Base-by-base conservation (phyloP, 805 yeast genomes). In the Metschnikowia drakensbergensis region DNA sequence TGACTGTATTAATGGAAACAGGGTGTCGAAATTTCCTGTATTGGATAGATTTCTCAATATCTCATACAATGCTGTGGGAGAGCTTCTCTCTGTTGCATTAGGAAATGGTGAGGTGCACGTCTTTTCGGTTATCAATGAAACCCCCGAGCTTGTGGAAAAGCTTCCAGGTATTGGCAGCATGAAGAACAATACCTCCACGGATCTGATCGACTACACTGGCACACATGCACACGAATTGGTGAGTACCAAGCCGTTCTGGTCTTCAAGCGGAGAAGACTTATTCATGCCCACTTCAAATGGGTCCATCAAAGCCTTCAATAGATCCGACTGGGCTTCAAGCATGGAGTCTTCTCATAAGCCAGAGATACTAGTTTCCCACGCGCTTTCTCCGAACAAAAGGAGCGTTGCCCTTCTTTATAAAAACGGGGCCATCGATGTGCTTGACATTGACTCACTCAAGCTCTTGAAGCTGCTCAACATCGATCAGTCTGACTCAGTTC, bases 241-340 rank as follows among this genome's bases (percentile, higher is more conserved):
- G 1, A 67, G 83, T 26, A 75, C 87, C 0, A 76, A 76, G 37
- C 75, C 82, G 2, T 79, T 77, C 33, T 89, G 96, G 96, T 79
- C 82, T 48, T 79, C 85, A 2, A 72, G 76, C 46, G 96, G 96
- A 13, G 79, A 79, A 46, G 63, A 71, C n/a, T 70, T 89, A 42
- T 88, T 90, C 2, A 59, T 88, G 17, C 90, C 96, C 2, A 69
- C 84, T 5, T 67, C 71, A 33, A 67, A 74, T 22, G 68, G 72
- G 40, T 66, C 73, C 2, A 72, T 84, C 42, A 73, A 72, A 45
- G 70, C 80, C 0, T 81, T 67, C 46, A 64, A 68, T 47, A 63
- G 80, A 46, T 57, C 63, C 23, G 62, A 72, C 48, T 75, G 73
- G 73, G 35, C 42, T n/a, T n/a, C 25, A 5, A 27, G 5, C 5